Evolutionary conservation across 352 stramenopile genomes (phyloP).

Genomic region (Thraustochytrium striatum): DNA sequence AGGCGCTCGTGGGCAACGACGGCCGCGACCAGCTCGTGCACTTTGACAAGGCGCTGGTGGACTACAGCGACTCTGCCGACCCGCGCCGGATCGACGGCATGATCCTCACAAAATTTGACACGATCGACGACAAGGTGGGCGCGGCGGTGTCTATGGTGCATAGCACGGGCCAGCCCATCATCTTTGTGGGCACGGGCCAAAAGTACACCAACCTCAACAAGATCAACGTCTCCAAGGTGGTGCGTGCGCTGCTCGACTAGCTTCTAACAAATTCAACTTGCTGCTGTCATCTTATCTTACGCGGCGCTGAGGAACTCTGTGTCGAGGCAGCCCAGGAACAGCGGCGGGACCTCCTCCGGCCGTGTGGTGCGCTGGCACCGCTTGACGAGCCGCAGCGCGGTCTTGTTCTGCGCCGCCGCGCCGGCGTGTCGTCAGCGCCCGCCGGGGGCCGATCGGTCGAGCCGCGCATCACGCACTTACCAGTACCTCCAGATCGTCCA

Average conservation of each 20-base stretch:
- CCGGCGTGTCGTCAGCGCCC: not conserved
- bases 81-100: conserved; percentile 93
- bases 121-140: conserved; percentile 98
- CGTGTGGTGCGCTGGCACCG: not conserved
- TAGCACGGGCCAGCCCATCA: conserved; percentile 94
- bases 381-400: not conserved
- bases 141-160: conserved; percentile 98
- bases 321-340: not conserved
- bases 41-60: conserved; percentile 75
- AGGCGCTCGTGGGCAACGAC: conserved; percentile 97
- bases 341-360: not conserved
- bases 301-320: not conserved
- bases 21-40: conserved; percentile 94
- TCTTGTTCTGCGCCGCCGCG: not conserved
- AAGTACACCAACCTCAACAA: conserved; percentile 99
- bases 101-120: conserved; percentile 99
- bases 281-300: conserved; percentile 29
- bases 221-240: conserved; percentile 89
- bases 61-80: conserved; percentile 53
- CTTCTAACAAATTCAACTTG: conserved; percentile 27
- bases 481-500: too few species aligned
- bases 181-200: conserved; percentile 97
- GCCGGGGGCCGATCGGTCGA: not conserved
- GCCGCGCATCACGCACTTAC: not conserved
- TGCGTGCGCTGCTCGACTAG: conserved; percentile 88